phyloP scores from a whole-genome alignment of 352 stramenopile species.

The Globisporangium rhizosaccharum region DNA sequence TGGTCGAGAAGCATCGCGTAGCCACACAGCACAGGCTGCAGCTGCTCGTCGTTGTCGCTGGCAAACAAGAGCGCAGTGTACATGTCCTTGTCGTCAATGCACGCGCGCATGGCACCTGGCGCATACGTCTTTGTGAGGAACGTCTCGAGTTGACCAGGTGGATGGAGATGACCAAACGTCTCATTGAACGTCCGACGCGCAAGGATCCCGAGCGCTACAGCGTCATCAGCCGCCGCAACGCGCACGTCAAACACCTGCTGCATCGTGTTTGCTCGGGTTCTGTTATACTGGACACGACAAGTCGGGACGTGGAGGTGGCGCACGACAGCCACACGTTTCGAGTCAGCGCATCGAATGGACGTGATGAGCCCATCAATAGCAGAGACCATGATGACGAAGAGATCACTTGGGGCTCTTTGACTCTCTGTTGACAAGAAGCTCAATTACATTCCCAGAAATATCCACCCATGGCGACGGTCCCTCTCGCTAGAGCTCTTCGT shows the following conservation, averaged over 20 bases:
- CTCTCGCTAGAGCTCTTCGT: slow-evolving; percentile 10
- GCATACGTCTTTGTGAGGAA: slow-evolving; percentile 17
- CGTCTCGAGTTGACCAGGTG: slow-evolving; percentile 14
- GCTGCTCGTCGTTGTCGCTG: neutral
- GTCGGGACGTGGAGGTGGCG: no score
- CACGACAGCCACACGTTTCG: no score
- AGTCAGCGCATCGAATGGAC: no score
- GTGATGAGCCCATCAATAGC: no score
- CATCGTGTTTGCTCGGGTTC: neutral
- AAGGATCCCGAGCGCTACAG: slow-evolving; percentile 14
- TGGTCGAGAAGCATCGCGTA: slow-evolving; percentile 21
- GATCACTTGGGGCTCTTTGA: no score
- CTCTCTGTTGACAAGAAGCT: no score
- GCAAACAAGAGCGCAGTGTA: slow-evolving; percentile 25
- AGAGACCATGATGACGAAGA: no score
- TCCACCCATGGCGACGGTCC: neutral
- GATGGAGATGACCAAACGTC: slow-evolving; percentile 25
- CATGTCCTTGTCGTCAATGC: slow-evolving; percentile 1
- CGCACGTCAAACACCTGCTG: slow-evolving; percentile 12
- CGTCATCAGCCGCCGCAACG: slow-evolving; percentile 14
- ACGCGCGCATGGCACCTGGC: slow-evolving; percentile 12
- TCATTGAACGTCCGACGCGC: slow-evolving; percentile 25
- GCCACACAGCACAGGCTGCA: slow-evolving; percentile 9
- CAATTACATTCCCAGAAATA: no score
- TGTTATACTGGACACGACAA: no score